Base-by-base conservation (phyloP, 2,329 filamentous ascomycete species). In the Ceratocystiopsis brevicomis region DNA sequence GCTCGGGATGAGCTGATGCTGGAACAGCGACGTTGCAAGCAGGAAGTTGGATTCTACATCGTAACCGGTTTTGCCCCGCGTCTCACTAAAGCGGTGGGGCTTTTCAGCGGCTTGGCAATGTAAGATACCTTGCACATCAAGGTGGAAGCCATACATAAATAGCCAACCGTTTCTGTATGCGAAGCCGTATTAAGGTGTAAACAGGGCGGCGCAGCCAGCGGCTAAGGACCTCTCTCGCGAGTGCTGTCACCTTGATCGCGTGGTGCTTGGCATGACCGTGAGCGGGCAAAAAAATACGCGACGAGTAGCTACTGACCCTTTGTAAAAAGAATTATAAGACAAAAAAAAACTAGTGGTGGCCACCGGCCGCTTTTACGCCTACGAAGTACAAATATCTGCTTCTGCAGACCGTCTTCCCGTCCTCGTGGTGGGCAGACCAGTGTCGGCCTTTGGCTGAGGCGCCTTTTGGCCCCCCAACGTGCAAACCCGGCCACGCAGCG, bases 321-420 rank as follows among this genome's bases (percentile, higher is more conserved):
- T 59, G 71, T 16, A 61, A 19, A 12, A 35, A 37, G 32, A 53
- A 55, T 10, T n/a, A n/a, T n/a, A n/a, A n/a, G n/a, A n/a, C n/a
- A n/a, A n/a, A n/a, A n/a, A n/a, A n/a, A n/a, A n/a, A n/a, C n/a
- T 83, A 1, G 67, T 81, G 1, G 70, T 79, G 5, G 75, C 78
- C 0, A 73, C 66, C 25, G 79, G 79, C 0, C 78, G 82, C 56
- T 82, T 79, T 51, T 69, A 71, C 48, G n/a, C n/a, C n/a, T n/a
- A n/a, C n/a, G n/a, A n/a, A n/a, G n/a, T n/a, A n/a, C n/a, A n/a
- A n/a, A n/a, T n/a, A n/a, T n/a, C n/a, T n/a, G n/a, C n/a, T n/a
- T n/a, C n/a, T n/a, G n/a, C n/a, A n/a, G n/a, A n/a, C n/a, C n/a
- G n/a, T n/a, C n/a, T n/a, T n/a, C n/a, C n/a, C n/a, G 68, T 79